Evolutionary conservation across 176 grass and related monocot genomes (phyloP).

Genomic region (Carex scoparia): DNA sequence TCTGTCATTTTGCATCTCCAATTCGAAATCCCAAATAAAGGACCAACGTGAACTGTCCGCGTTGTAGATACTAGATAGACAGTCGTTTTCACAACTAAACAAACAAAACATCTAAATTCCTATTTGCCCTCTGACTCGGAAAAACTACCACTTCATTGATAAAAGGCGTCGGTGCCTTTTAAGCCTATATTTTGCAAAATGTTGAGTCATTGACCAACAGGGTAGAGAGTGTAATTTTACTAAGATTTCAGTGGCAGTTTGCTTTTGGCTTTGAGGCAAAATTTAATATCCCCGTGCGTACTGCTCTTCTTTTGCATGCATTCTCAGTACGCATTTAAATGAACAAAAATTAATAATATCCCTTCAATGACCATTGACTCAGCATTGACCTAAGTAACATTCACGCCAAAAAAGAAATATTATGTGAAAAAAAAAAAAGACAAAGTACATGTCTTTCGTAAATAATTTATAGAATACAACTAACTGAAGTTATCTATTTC

Average conservation of each 20-base stretch:
- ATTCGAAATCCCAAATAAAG: background rate
- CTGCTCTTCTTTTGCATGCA: background rate
- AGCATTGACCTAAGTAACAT: too few relatives aligned
- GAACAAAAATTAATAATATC: too few relatives aligned
- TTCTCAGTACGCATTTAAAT: too few relatives aligned
- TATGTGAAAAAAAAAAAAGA: too few relatives aligned
- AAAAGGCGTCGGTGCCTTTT: conserved; percentile 15
- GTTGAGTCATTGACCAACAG: too few relatives aligned
- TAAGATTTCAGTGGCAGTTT: background rate
- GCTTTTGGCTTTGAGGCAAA: background rate
- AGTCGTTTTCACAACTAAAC: background rate
- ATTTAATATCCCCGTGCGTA: background rate
- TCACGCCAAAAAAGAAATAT: too few relatives aligned
- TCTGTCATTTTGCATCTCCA: background rate
- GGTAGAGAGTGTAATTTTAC: background rate
- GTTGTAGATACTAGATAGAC: conserved; percentile 5
- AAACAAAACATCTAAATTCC: background rate
- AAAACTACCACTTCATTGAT: background rate
- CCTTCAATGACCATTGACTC: too few relatives aligned
- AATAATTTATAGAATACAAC: too few relatives aligned
- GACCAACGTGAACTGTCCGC: background rate
- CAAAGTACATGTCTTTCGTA: too few relatives aligned
- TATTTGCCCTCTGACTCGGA: background rate
- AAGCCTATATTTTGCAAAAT: too few relatives aligned
- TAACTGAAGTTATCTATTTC: too few relatives aligned